These are phyloP conservation scores for Lagenaria siceraria DNA, from an alignment of 306 rosid species.

Conservation along the genomic window DNA sequence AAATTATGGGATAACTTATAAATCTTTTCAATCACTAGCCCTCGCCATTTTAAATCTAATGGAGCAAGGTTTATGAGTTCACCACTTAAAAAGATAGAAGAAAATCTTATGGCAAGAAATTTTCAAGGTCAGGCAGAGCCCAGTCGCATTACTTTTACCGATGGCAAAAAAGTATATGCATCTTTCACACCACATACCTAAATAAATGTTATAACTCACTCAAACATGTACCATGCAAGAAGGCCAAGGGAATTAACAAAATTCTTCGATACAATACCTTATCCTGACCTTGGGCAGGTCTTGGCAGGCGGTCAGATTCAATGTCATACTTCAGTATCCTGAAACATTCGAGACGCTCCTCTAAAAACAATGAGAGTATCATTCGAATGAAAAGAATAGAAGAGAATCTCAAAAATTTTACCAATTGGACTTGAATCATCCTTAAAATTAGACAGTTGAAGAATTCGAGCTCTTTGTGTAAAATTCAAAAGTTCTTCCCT, in stretches of 20 bases:
- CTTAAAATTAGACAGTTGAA: slow-evolving; percentile 91
- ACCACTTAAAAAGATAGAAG: too few species aligned
- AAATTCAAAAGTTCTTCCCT: slow-evolving; percentile 90
- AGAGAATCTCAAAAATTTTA: slow-evolving; percentile 19
- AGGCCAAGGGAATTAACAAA: neutral
- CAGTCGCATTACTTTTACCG: neutral
- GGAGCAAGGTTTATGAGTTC: too few species aligned
- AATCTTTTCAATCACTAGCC: too few species aligned
- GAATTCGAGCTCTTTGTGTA: slow-evolving; percentile 74
- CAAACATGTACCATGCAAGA: neutral
- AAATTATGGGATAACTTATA: neutral
- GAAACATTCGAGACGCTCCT: slow-evolving; percentile 96
- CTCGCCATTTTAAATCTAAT: too few species aligned
- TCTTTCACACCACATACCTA: neutral
- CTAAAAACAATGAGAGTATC: slow-evolving; percentile 62
- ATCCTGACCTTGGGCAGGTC: slow-evolving; percentile 79
- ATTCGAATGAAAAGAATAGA: slow-evolving; percentile 5
- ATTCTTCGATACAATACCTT: slow-evolving; percentile 37
- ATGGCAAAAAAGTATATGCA: neutral
- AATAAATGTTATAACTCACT: neutral
- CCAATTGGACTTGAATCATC: slow-evolving; percentile 98
- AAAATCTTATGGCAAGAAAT: too few species aligned
- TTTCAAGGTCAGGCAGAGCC: too few species aligned
- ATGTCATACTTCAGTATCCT: slow-evolving; percentile 85
- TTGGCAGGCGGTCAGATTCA: slow-evolving; percentile 91